Percentiles rank a stretch among this genome's conserved stretches.
These are phyloP conservation scores for Eucalyptus coolabah DNA, from an alignment of 345 rosid species.

Conservation along the genomic window DNA sequence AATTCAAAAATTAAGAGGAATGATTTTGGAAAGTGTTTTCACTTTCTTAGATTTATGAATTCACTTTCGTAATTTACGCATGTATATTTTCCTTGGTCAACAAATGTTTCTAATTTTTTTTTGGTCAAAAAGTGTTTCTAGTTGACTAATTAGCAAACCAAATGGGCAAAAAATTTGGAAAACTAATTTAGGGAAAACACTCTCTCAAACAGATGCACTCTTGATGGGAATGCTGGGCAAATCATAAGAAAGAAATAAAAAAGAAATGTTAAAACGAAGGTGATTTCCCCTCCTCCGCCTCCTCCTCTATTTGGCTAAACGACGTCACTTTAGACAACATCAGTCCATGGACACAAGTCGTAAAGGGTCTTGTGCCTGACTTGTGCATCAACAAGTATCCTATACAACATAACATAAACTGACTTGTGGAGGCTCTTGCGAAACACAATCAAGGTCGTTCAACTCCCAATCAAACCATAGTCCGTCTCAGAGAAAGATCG, in stretches of 20 bases:
- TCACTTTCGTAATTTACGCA: no score
- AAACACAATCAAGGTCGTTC: background rate
- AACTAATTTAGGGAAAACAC: no score
- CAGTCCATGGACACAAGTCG: background rate
- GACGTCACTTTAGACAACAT: background rate
- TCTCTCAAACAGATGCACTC: no score
- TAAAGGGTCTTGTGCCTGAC: background rate
- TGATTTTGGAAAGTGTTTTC: no score
- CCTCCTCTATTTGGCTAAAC: background rate
- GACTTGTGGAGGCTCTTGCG: background rate
- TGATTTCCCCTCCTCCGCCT: background rate
- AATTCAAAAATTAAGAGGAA: no score
- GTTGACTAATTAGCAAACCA: no score
- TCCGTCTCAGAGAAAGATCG: background rate
- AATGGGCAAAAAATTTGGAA: no score
- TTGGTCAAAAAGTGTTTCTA: no score
- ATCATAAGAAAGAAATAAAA: background rate
- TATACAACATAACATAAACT: background rate
- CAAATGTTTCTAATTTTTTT: no score
- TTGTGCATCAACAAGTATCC: background rate
- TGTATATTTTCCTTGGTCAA: no score
- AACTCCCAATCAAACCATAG: background rate
- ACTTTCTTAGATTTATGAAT: no score
- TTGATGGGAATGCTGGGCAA: background rate
- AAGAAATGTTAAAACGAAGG: background rate